A percentile compares a stretch with the other conserved stretches of the same genome.
These are phyloP conservation scores for Prunus armeniaca DNA, from an alignment of 306 rosid genomes.

Conservation along the genomic window DNA sequence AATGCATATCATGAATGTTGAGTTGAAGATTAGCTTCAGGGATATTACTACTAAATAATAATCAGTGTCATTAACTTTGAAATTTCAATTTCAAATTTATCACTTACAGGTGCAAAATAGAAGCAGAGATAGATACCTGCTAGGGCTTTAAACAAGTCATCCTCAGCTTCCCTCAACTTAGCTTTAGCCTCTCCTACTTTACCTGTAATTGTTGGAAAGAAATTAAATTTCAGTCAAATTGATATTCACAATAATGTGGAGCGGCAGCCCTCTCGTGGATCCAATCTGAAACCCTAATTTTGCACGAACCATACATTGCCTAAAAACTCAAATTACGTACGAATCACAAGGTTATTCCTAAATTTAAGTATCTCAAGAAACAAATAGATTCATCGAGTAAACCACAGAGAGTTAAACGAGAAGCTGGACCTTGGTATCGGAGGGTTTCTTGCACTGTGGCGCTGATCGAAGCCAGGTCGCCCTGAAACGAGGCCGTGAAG, in stretches of 20 bases:
- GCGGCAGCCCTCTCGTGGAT: background rate
- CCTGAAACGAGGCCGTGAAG: slow-evolving; percentile 25
- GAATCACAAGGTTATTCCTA: background rate
- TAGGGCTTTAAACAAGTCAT: slow-evolving; percentile 76
- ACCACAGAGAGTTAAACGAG: background rate
- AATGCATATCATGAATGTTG: background rate
- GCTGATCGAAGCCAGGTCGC: slow-evolving; percentile 41
- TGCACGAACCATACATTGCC: background rate
- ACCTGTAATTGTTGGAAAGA: slow-evolving; percentile 35
- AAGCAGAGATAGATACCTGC: slow-evolving; percentile 46
- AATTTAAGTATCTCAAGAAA: background rate
- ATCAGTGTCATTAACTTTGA: background rate
- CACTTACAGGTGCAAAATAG: background rate
- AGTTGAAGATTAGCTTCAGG: background rate
- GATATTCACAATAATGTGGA: background rate
- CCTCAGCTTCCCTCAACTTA: slow-evolving; percentile 69
- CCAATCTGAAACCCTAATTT: slow-evolving; percentile 39
- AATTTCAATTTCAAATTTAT: background rate
- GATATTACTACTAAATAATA: background rate
- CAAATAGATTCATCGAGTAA: background rate
- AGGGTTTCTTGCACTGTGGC: slow-evolving; percentile 38
- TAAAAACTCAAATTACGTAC: background rate
- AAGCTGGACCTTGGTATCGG: slow-evolving; percentile 43
- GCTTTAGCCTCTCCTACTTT: slow-evolving; percentile 48
- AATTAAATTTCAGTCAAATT: background rate